Evolutionary conservation across 495 filamentous ascomycete genomes (phyloP).

Genomic region (Hypoxylon intermedium): DNA sequence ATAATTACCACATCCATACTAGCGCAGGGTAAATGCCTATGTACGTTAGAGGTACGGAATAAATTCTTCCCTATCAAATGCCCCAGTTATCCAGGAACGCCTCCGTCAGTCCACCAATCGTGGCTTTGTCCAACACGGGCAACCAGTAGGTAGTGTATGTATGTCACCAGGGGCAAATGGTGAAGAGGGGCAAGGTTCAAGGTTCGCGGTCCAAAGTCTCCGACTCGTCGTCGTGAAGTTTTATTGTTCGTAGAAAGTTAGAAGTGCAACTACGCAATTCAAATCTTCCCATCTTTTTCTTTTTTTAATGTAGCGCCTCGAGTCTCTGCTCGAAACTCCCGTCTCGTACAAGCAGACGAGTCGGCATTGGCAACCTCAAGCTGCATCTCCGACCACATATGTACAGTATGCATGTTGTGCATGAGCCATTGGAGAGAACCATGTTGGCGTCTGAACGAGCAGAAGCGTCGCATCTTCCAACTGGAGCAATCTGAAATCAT

Average conservation of each 20-base stretch:
- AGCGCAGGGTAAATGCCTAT: neutral
- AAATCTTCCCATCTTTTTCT: too few species aligned
- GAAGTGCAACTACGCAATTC: too few species aligned
- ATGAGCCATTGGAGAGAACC: slow-evolving; percentile 9
- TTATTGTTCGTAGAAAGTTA: too few species aligned
- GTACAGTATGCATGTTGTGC: slow-evolving; percentile 15
- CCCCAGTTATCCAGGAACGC: slow-evolving; percentile 6
- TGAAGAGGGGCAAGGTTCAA: neutral
- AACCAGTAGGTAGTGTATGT: too few species aligned
- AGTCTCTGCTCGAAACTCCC: slow-evolving; percentile 34
- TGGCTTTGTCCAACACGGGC: neutral
- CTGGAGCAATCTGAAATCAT: slow-evolving; percentile 17
- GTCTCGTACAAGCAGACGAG: slow-evolving; percentile 34
- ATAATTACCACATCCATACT: neutral
- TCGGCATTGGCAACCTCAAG: slow-evolving; percentile 8
- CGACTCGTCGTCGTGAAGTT: slow-evolving; percentile 6
- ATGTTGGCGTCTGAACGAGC: slow-evolving; percentile 9
- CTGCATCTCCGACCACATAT: too few species aligned
- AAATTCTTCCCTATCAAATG: neutral
- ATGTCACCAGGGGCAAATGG: slow-evolving; percentile 7
- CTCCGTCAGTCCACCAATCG: neutral
- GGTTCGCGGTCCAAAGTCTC: slow-evolving; percentile 16
- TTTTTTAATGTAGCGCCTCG: too few species aligned
- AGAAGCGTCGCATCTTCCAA: slow-evolving; percentile 31
- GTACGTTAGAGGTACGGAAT: neutral